These are phyloP conservation scores for Pugionium dolabratum DNA, from an alignment of 345 rosid genomes.

Conservation along the genomic window DNA sequence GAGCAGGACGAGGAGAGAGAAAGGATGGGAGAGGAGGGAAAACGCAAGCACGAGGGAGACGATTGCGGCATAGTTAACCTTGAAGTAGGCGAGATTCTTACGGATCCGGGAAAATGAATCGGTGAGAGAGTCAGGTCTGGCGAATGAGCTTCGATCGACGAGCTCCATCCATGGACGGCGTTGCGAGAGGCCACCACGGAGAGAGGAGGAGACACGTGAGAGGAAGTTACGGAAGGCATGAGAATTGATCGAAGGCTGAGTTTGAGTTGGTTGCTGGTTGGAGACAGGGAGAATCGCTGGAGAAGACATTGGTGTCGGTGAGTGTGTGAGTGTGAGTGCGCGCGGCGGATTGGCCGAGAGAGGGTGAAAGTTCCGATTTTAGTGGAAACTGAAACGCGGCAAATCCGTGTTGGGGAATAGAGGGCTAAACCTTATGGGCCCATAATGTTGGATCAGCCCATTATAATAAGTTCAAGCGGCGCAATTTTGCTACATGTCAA, in stretches of 20 bases:
- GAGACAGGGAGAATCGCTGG: slow-evolving; percentile 38
- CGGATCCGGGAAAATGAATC: slow-evolving; percentile 68
- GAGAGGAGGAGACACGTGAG: slow-evolving; percentile 36
- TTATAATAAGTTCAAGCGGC: neutral
- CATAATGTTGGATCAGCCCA: slow-evolving; percentile 8
- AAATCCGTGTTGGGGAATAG: slow-evolving; percentile 6
- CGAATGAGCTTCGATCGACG: slow-evolving; percentile 62
- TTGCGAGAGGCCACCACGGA: slow-evolving; percentile 46
- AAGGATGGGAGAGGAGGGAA: slow-evolving; percentile 40
- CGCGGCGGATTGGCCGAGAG: slow-evolving; percentile 22
- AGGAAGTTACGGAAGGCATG: slow-evolving; percentile 48
- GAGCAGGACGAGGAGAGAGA: slow-evolving; percentile 37
- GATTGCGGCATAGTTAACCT: slow-evolving; percentile 40
- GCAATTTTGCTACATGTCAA: too few relatives aligned
- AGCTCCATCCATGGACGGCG: slow-evolving; percentile 70
- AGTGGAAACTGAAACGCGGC: slow-evolving; percentile 27
- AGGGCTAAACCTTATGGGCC: slow-evolving; percentile 6
- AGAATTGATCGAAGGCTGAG: slow-evolving; percentile 42
- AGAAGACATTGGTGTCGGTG: slow-evolving; percentile 40
- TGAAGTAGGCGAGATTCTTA: slow-evolving; percentile 70
- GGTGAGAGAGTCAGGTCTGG: slow-evolving; percentile 68
- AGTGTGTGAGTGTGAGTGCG: neutral
- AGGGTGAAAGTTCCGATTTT: slow-evolving; percentile 22
- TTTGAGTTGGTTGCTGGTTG: slow-evolving; percentile 29
- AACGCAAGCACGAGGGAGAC: slow-evolving; percentile 36